Evolutionary conservation across 202 grass and related monocot species (phyloP), one percentile per base, ranked within the genome.

Genomic region (Zoysia matrella): DNA sequence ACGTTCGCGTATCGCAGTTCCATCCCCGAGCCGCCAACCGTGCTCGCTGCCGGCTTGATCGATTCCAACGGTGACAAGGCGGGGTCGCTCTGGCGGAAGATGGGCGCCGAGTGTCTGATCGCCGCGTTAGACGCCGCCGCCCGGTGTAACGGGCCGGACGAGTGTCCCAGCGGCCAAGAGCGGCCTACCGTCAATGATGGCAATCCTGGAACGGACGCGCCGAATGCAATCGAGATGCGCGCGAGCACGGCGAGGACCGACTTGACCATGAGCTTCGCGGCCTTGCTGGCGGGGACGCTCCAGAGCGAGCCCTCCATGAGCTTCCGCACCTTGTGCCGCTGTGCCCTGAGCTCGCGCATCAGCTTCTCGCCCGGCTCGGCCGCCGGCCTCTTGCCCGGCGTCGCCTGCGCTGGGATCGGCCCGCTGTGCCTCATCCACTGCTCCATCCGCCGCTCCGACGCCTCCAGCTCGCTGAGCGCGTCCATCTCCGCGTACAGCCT

Each of bases 51-150:
- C 1, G 90, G 86, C 64, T 89, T 82, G 79, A 85, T 75, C n/a
- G 72, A 61, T 7, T 83, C 75, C 8, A 68, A 77, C 9, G 52
- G 62, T 0, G 55, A 53, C 2, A 46, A 47, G 7, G 55, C 14
- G 10, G 72, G 6, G 54, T 88, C 82, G 41, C 77, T 89, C 39
- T 52, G 78, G 7, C 68, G 46, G 51, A 88, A 88, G 39, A 98
- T 92, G 39, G 95, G 92, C 6, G 88, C 92, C 15, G 92, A 98
- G 76, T 93, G 84, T 61, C 92, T 64, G 61, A 90, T 65, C 43
- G 63, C 74, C 13, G 67, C 47, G 64, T 30, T 30, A 30, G 22
- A 30, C 22, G 22, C 22, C 22, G 22, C 22, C 22, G 22, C 22
- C 22, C 68, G 22, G 22, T 30, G 22, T 30, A 30, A 30, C 22